These are phyloP conservation scores for Lophiotrema nucula DNA, from an alignment of 495 filamentous ascomycete genomes.

Conservation along the genomic window DNA sequence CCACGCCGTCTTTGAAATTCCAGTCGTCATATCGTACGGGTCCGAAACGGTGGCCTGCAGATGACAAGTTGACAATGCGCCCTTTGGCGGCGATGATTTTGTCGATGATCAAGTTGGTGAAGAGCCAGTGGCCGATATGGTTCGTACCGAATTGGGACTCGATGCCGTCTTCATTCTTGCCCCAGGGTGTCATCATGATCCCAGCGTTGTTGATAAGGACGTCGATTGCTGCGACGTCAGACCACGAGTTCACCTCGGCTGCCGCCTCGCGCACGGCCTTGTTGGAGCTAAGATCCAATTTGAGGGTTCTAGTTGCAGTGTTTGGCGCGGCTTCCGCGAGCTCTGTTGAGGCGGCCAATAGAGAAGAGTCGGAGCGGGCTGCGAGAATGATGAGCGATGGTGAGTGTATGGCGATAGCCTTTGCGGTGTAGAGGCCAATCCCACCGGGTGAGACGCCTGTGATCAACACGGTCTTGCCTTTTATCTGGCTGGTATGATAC, in stretches of 20 bases:
- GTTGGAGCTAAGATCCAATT: slow-evolving; percentile 49
- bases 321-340: slow-evolving; percentile 39
- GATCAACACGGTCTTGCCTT: slow-evolving; percentile 22
- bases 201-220: slow-evolving; percentile 32
- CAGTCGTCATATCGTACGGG: slow-evolving; percentile 25
- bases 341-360: slow-evolving; percentile 47
- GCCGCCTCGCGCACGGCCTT: slow-evolving; percentile 46
- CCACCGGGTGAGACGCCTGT: slow-evolving; percentile 51
- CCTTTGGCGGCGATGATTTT: slow-evolving; percentile 15
- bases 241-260: slow-evolving; percentile 40
- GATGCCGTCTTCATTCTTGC: slow-evolving; percentile 38
- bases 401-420: slow-evolving; percentile 52
- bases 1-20: slow-evolving; percentile 24
- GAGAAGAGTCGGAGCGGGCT: slow-evolving; percentile 49
- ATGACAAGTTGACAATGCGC: slow-evolving; percentile 15
- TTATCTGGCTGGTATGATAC: slow-evolving; percentile 5
- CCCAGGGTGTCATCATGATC: slow-evolving; percentile 1
- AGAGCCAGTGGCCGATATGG: slow-evolving; percentile 22
- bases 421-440: slow-evolving; percentile 51
- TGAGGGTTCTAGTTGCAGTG: slow-evolving; percentile 41
- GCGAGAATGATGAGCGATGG: slow-evolving; percentile 54
- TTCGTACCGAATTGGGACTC: slow-evolving; percentile 57
- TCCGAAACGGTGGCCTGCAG: slow-evolving; percentile 13
- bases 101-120: slow-evolving; percentile 20
- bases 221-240: slow-evolving; percentile 22